Conservation (phyloP, 495 filamentous ascomycete species). For the Trichoderma reesei region DNA sequence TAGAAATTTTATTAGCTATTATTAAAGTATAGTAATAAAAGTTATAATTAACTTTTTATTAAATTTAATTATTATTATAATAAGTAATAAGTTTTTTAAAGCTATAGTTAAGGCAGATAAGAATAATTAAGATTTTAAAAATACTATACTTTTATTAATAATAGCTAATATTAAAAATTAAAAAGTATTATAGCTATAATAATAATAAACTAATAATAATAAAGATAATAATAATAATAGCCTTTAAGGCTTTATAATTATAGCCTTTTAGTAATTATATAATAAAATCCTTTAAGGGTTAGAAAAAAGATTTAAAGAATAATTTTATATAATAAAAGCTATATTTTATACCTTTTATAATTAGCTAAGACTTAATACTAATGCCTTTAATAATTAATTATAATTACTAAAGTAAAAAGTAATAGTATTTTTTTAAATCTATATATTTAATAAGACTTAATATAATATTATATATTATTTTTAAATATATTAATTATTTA, state of each 20-base stretch:
- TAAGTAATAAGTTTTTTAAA: too few relatives aligned
- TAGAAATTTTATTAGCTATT: not conserved
- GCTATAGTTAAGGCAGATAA: not conserved
- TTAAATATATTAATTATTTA: not conserved
- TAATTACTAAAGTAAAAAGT: conserved; percentile 2
- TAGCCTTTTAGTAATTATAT: not conserved
- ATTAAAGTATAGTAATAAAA: not conserved
- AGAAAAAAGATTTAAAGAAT: not conserved
- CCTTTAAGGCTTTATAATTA: not conserved
- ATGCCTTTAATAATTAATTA: not conserved
- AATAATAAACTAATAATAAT: not conserved
- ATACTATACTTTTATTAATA: not conserved
- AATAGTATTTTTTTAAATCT: conserved; percentile 12
- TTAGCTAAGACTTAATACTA: not conserved
- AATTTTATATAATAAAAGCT: not conserved
- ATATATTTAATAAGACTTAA: conserved; percentile 10
- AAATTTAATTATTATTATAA: not conserved
- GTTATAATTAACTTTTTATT: not conserved
- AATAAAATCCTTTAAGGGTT: not conserved
- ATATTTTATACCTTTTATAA: not conserved
- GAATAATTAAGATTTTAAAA: not conserved
- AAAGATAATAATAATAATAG: not conserved
- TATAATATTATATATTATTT: not conserved
- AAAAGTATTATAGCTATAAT: not conserved
- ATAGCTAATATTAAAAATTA: too few relatives aligned